Conservation (phyloP, 2,329 filamentous ascomycete genomes). For the Alternaria metachromatica region DNA sequence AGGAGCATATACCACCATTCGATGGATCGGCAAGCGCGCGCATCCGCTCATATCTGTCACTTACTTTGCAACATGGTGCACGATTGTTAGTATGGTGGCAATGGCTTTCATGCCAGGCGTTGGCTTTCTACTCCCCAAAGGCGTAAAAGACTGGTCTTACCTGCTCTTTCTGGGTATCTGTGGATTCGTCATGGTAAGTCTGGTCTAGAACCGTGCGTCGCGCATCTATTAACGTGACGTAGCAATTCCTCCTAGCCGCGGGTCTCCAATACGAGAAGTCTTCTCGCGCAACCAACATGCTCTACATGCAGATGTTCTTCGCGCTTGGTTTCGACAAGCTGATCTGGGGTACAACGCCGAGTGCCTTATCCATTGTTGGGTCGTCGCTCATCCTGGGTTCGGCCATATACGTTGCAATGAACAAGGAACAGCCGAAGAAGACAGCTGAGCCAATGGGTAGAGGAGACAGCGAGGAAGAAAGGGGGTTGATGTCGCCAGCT, state of each 20-base stretch:
- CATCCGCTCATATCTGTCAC: slow-evolving; percentile 87
- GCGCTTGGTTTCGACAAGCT: slow-evolving; percentile 69
- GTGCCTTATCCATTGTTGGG: slow-evolving; percentile 64
- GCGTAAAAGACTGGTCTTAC: slow-evolving; percentile 67
- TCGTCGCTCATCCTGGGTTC: slow-evolving; percentile 69
- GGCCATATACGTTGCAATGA: slow-evolving; percentile 69
- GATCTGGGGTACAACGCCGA: slow-evolving; percentile 67
- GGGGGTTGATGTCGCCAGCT: slow-evolving; percentile 36
- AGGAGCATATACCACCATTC: slow-evolving; percentile 75
- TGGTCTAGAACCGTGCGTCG: neutral
- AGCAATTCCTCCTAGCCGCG: slow-evolving; percentile 82
- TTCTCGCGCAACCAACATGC: slow-evolving; percentile 68
- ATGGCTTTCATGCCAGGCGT: slow-evolving; percentile 64
- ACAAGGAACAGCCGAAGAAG: slow-evolving; percentile 51
- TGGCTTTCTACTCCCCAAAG: slow-evolving; percentile 63
- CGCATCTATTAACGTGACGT: neutral
- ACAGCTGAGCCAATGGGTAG: slow-evolving; percentile 16
- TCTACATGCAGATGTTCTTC: slow-evolving; percentile 75
- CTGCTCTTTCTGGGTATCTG: slow-evolving; percentile 72
- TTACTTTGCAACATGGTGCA: slow-evolving; percentile 78
- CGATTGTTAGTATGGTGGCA: slow-evolving; percentile 68
- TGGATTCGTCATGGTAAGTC: slow-evolving; percentile 73
- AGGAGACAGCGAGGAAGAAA: slow-evolving; percentile 41
- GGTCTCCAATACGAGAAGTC: slow-evolving; percentile 76
- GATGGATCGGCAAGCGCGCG: slow-evolving; percentile 79